phyloP scores from a whole-genome alignment of 257 asterid genomes.

The Verbena officinalis region DNA sequence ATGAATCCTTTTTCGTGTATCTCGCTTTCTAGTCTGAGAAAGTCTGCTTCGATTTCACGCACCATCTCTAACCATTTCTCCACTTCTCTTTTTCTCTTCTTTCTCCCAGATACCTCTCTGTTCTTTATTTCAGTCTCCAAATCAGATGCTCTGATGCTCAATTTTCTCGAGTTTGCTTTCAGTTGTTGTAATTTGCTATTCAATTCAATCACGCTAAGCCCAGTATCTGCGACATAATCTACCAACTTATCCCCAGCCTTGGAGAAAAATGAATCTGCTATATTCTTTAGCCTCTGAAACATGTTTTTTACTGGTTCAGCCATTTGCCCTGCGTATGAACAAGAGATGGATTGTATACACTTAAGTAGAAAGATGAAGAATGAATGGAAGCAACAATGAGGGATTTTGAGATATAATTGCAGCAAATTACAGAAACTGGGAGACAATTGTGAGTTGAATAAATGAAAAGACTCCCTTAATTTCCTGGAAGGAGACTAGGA shows the following conservation, averaged over 20 bases:
- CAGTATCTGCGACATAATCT: not conserved
- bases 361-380: not conserved
- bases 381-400: not conserved
- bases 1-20: not conserved
- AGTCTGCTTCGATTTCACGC: not conserved
- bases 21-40: not conserved
- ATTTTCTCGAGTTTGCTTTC: not conserved
- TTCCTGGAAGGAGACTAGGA: too few relatives aligned
- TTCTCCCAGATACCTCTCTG: not conserved
- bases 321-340: not conserved
- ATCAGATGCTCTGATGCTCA: not conserved
- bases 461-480: too few relatives aligned
- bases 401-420: not conserved
- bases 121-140: not conserved
- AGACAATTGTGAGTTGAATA: too few relatives aligned
- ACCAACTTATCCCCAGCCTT: not conserved
- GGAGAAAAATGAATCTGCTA: not conserved
- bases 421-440: too few relatives aligned
- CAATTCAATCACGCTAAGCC: not conserved
- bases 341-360: not conserved
- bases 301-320: not conserved
- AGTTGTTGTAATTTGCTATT: not conserved
- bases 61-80: not conserved
- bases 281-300: not conserved
- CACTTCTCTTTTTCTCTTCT: constrained; percentile 8